These are phyloP conservation scores for Dendrostoma leiphaemia DNA, from an alignment of 2,329 filamentous ascomycete genomes.

Conservation along the genomic window DNA sequence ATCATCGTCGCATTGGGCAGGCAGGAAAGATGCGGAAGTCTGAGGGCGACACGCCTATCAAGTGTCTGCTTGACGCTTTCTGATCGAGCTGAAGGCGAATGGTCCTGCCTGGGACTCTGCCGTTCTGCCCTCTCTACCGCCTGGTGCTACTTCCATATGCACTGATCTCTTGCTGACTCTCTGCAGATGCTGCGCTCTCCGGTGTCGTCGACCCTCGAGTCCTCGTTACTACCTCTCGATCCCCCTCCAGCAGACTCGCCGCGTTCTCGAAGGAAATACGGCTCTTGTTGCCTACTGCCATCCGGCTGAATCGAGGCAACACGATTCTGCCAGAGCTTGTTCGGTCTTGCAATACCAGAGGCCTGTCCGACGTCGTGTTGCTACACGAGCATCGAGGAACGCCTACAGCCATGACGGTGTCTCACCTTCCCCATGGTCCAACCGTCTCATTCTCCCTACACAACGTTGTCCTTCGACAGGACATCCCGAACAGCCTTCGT, in stretches of 20 bases:
- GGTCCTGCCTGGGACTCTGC: background rate
- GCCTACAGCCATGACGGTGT: constrained; percentile 84
- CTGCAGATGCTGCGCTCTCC: constrained; percentile 64
- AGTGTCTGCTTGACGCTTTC: background rate
- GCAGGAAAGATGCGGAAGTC: background rate
- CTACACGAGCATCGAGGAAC: constrained; percentile 91
- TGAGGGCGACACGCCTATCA: too few relatives aligned
- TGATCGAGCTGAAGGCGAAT: background rate
- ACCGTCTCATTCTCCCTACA: constrained; percentile 84
- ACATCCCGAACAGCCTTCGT: constrained; percentile 83
- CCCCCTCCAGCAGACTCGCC: constrained; percentile 79
- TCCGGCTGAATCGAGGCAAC: constrained; percentile 89
- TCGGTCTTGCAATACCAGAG: constrained; percentile 73
- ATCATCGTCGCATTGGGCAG: background rate
- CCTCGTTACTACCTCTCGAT: constrained; percentile 85
- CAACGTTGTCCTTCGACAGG: constrained; percentile 88
- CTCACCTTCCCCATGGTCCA: constrained; percentile 84
- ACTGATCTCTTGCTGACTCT: background rate
- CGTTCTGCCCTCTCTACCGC: background rate
- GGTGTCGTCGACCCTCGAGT: constrained; percentile 87
- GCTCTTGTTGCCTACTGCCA: constrained; percentile 77
- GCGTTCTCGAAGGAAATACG: constrained; percentile 78
- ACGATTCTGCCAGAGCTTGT: constrained; percentile 84
- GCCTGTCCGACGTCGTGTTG: constrained; percentile 80
- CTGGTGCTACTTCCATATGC: background rate